These are phyloP conservation scores for Penium margaritaceum DNA, from an alignment of 139 green algal genomes.

Conservation along the genomic window DNA sequence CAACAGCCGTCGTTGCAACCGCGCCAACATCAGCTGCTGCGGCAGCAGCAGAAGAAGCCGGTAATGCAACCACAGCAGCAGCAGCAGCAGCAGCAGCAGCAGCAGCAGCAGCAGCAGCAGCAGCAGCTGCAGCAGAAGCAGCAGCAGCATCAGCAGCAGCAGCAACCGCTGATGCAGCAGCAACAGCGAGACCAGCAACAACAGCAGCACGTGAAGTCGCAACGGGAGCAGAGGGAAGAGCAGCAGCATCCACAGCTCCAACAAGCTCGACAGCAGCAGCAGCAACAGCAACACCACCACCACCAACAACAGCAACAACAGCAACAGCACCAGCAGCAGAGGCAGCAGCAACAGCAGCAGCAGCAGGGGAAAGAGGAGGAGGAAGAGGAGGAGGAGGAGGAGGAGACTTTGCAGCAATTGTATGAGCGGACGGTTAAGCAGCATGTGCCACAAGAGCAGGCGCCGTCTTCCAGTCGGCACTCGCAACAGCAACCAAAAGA, in stretches of 20 bases:
- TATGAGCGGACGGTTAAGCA: too few species aligned
- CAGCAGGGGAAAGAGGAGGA: conserved; percentile 1
- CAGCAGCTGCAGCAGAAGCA: conserved; percentile 2
- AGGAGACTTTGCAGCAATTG: too few species aligned
- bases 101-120: conserved; percentile 19
- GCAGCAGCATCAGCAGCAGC: conserved; percentile 14
- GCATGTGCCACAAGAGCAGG: not conserved
- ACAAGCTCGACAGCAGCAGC: too few species aligned
- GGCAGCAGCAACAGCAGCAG: conserved; percentile 9
- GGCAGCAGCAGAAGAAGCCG: not conserved
- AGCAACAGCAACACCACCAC: not conserved
- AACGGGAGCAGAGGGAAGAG: not conserved
- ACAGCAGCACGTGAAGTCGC: not conserved
- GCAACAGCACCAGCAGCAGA: conserved; percentile 10
- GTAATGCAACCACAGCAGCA: conserved; percentile 20
- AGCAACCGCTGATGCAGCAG: not conserved
- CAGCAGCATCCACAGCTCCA: conserved; percentile 9
- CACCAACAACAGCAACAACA: not conserved
- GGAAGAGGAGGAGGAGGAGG: not conserved
- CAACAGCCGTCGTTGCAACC: too few species aligned
- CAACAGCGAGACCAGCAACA: conserved; percentile 10
- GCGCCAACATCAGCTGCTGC: too few species aligned
- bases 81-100: conserved; percentile 2
- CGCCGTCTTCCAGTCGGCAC: not conserved
- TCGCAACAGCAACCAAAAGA: not conserved